Evolutionary conservation across 2,329 filamentous ascomycete species (phyloP), one percentile per base, ranked within the genome.

Genomic region (Alternaria brassicae): DNA sequence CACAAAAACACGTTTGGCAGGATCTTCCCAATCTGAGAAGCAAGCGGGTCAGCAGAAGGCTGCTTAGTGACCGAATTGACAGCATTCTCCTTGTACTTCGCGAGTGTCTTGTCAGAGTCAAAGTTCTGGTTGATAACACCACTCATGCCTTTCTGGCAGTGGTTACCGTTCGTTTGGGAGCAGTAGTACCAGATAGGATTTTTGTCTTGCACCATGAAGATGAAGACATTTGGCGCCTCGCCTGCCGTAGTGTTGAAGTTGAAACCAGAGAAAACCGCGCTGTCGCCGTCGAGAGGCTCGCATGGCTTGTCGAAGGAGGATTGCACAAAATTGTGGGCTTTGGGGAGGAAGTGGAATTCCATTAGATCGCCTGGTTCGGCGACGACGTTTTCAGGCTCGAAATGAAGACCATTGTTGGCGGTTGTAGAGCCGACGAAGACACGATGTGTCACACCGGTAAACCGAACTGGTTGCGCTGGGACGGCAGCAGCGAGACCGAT

Each of bases 181-280:
- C 91, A 93, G 82, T 89, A 93, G 62, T 91, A 80, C 90, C 91
- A 94, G 68, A 93, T 82, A n/a, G 91, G 91, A 28, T 84, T 87
- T 45, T 84, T 87, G 77, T 86, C 82, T 72, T 88, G 87, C 73
- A 94, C 80, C 74, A 82, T 82, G 68, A 93, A 81, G 54, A 87
- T 90, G 78, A 88, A 94, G 49, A 88, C 87, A 9, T 55, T 69
- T 2, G 49, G 44, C 1, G 72, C 62, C 52, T 74, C 70, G 42
- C 69, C 67, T 3, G 52, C 44, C 2, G 41, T 37, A 13, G 69
- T 82, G 30, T 86, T 86, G 63, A 87, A 86, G 78, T 86, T 83
- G 81, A 86, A 90, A 62, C 88, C 88, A 6, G 79, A 81, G 67
- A 85, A 89, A 78, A 93, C 81, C 61, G 80, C 70, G 68, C 82